Percentiles rank a stretch among this genome's conserved stretches.
phyloP scores from a whole-genome alignment of 257 asterid genomes.

The Solanum megistacrolobum region DNA sequence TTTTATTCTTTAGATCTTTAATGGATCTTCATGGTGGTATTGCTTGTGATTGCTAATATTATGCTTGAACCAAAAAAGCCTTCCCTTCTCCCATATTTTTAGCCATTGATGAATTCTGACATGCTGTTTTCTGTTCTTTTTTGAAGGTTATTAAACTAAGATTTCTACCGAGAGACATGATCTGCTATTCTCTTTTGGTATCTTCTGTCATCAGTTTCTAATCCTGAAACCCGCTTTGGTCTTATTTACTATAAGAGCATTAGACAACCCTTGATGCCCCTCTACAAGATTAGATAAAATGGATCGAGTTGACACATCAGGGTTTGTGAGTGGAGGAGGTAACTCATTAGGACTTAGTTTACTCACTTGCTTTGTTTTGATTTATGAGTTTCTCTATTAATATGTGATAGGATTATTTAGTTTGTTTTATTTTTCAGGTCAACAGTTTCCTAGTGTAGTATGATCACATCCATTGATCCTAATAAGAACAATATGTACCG shows the following conservation, averaged over 20 bases:
- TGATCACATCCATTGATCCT: slow-evolving; percentile 13
- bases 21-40: neutral
- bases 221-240: slow-evolving; percentile 1
- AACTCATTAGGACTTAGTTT: slow-evolving; percentile 25
- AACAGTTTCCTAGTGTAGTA: slow-evolving; percentile 7
- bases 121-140: neutral
- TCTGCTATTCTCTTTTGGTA: slow-evolving; percentile 4
- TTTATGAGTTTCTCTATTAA: slow-evolving; percentile 20
- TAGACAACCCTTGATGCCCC: neutral
- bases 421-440: slow-evolving; percentile 3
- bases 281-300: slow-evolving; percentile 23
- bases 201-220: slow-evolving; percentile 6
- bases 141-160: slow-evolving; percentile 29
- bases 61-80: neutral
- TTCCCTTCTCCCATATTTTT: neutral
- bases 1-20: neutral
- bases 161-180: slow-evolving; percentile 6
- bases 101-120: neutral
- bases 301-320: slow-evolving; percentile 82
- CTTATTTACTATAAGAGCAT: neutral
- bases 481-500: slow-evolving; percentile 26
- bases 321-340: slow-evolving; percentile 83
- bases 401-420: neutral
- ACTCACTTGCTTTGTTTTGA: slow-evolving; percentile 26
- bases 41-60: neutral